A percentile compares a stretch with the other conserved stretches of the same genome.
Conservation (phyloP, 2,329 filamentous ascomycete species). For the Lomentospora prolificans region DNA sequence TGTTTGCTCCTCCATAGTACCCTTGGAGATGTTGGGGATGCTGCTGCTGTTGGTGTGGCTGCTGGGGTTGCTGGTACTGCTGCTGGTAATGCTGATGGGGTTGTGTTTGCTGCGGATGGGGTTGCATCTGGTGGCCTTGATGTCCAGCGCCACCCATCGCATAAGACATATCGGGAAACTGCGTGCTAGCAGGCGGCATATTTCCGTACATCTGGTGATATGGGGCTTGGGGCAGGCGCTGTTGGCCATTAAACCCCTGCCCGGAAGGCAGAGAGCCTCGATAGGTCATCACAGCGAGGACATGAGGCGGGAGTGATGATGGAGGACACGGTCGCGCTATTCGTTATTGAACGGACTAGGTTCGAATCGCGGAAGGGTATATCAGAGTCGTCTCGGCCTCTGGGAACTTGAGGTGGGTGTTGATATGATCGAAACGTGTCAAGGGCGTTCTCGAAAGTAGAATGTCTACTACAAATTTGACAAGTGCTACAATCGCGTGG, state of each 20-base stretch:
- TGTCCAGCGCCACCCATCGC: conserved; percentile 6
- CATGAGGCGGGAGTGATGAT: conserved; percentile 10
- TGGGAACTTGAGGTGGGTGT: not conserved
- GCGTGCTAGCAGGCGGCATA: conserved; percentile 1
- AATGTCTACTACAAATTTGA: no score
- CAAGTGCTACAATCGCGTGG: no score
- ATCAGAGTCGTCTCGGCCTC: not conserved
- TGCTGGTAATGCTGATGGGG: conserved; percentile 16
- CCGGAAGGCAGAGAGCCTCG: conserved; percentile 20
- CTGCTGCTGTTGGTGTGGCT: conserved; percentile 10
- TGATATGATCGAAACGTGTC: not conserved
- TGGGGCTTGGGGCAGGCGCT: conserved; percentile 16
- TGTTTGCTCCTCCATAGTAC: conserved; percentile 6
- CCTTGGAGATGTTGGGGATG: conserved; percentile 9
- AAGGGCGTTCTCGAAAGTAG: no score
- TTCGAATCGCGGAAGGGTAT: not conserved
- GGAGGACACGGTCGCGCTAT: not conserved
- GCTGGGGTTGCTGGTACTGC: conserved; percentile 9
- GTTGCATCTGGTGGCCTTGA: conserved; percentile 6
- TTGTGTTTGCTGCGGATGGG: conserved; percentile 9
- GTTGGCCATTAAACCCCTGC: conserved; percentile 19
- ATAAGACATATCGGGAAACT: conserved; percentile 5
- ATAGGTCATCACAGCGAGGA: conserved; percentile 25
- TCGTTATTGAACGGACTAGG: not conserved
- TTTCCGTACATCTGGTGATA: conserved; percentile 12